Evolutionary conservation across 345 rosid genomes (phyloP).

Genomic region (Citrus trifoliata): DNA sequence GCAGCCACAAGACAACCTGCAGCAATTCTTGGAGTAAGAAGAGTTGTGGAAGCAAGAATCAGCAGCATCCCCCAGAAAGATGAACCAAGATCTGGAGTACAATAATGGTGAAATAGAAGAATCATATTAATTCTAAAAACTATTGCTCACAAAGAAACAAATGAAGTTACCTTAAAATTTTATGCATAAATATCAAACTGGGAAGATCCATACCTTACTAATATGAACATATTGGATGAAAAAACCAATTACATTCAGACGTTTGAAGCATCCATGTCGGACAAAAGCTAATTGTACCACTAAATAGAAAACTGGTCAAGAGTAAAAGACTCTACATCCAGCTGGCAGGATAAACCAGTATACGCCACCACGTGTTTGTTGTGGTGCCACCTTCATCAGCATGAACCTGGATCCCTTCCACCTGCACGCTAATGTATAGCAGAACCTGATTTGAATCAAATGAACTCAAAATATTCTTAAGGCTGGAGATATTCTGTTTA

Average conservation of each 20-base stretch:
- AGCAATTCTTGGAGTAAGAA: constrained; percentile 59
- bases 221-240: not conserved
- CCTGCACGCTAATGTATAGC: constrained; percentile 31
- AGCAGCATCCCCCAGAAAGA: constrained; percentile 74
- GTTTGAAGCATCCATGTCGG: not conserved
- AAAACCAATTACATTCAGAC: not conserved
- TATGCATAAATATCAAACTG: not conserved
- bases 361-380: constrained; percentile 54
- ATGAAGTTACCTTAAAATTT: not conserved
- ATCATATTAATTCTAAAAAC: not conserved
- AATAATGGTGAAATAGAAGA: not conserved
- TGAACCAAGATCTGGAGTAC: constrained; percentile 55
- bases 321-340: constrained; percentile 43
- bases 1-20: constrained; percentile 57
- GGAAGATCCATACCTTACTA: not conserved
- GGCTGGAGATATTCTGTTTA: not conserved
- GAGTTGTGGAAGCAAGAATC: constrained; percentile 66
- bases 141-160: not conserved
- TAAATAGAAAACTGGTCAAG: not conserved
- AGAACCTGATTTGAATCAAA: not conserved
- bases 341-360: constrained; percentile 66
- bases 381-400: constrained; percentile 68
- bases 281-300: not conserved
- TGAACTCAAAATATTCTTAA: not conserved
- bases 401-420: constrained; percentile 67